Base-by-base conservation (phyloP, 768 basidiomycete species). In the Cyclocybe aegerita region DNA sequence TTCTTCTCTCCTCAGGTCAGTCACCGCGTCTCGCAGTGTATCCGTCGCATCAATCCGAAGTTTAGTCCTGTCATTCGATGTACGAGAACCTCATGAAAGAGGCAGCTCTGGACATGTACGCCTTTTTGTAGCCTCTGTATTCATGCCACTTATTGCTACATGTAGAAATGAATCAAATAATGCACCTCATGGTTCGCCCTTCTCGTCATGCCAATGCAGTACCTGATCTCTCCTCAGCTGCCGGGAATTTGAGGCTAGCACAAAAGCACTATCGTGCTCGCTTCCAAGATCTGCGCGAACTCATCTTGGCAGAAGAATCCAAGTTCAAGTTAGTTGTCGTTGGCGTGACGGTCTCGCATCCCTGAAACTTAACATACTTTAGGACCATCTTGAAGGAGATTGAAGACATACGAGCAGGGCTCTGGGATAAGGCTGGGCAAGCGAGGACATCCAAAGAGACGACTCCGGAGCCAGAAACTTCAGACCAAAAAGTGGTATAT, bases 331-430 rank as follows among this genome's bases (percentile, higher is more conserved):
- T 61, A 23, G 78, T 32, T 30, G 17, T 12, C 17, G 41, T 17
- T 4, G 11, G 9, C 29, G 42, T n/a, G 9, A 9, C 40, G 9
- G 43, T 29, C 42, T 30, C n/a, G 4, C n/a, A 17, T 44, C 57
- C 14, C 54, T 49, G n/a, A 17, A 31, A 32, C 16, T 9, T 43
- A 14, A 7, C 29, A 32, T 11, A 9, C 36, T 23, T 6, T 52
- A 92, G 91, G 66, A 68, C 67, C 32, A 73, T 93, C 10, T 75
- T 85, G 14, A 68, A 77, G 3, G 93, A 95, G 67, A 90, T 94
- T 39, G 82, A 89, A 43, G 82, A 83, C 2, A 88, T 93, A 53
- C 83, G 85, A 23, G 70, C 77, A 9, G 90, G 90, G 1, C 66
- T 69, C 46, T 82, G 83, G 80, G 86, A 88, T 58, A 71, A 74